Evolutionary conservation across 169 alveolate species (phyloP).

Genomic region (Nephromyces sp.): DNA sequence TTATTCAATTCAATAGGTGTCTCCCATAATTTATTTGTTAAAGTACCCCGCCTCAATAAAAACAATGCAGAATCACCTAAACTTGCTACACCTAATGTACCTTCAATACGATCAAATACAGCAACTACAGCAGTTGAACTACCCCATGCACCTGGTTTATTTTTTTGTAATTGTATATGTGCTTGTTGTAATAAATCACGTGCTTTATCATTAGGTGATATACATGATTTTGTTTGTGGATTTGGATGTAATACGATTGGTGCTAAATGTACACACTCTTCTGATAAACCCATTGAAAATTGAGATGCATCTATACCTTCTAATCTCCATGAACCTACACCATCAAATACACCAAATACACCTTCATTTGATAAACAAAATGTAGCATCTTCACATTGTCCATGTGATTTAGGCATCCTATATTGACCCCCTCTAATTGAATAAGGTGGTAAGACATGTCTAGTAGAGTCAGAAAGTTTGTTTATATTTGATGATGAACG

Average conservation of each 20-base stretch:
- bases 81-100: slow-evolving; percentile 48
- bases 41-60: slow-evolving; percentile 41
- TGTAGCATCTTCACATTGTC: slow-evolving; percentile 47
- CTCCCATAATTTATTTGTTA: slow-evolving; percentile 41
- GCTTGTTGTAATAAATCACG: slow-evolving; percentile 39
- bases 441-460: neutral
- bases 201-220: slow-evolving; percentile 39
- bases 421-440: neutral
- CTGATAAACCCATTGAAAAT: slow-evolving; percentile 46
- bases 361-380: slow-evolving; percentile 42
- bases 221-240: slow-evolving; percentile 16
- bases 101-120: slow-evolving; percentile 37
- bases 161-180: slow-evolving; percentile 35
- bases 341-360: slow-evolving; percentile 54
- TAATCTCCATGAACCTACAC: slow-evolving; percentile 54
- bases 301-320: slow-evolving; percentile 53
- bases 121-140: slow-evolving; percentile 54
- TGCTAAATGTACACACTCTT: slow-evolving; percentile 36
- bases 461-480: neutral
- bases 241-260: slow-evolving; percentile 25
- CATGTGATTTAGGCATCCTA: neutral
- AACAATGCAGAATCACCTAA: slow-evolving; percentile 47
- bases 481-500: neutral
- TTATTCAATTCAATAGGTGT: slow-evolving; percentile 27
- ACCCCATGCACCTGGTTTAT: slow-evolving; percentile 50